Percentiles rank a stretch among this genome's conserved stretches.
These are phyloP conservation scores for Jamesozyma rosinii DNA, from an alignment of 805 yeast genomes.

Conservation along the genomic window DNA sequence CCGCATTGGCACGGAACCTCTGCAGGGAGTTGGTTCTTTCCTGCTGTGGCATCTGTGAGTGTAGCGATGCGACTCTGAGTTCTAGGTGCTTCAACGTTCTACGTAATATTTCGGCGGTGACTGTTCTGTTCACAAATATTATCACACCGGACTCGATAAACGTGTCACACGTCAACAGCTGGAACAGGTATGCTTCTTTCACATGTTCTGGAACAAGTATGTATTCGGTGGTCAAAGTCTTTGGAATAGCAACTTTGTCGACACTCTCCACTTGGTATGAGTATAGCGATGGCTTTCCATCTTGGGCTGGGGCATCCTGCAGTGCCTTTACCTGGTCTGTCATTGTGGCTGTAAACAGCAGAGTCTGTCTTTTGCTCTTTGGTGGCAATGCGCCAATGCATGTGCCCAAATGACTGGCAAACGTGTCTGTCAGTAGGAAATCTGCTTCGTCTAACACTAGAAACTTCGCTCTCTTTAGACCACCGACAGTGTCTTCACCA, in stretches of 20 bases:
- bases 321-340: slow-evolving; percentile 83
- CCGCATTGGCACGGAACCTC: slow-evolving; percentile 89
- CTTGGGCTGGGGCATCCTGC: slow-evolving; percentile 39
- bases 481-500: slow-evolving; percentile 58
- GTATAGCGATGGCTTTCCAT: slow-evolving; percentile 47
- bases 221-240: slow-evolving; percentile 55
- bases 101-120: slow-evolving; percentile 79
- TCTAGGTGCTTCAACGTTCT: slow-evolving; percentile 67
- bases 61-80: slow-evolving; percentile 78
- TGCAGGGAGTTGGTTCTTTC: slow-evolving; percentile 89
- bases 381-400: slow-evolving; percentile 69
- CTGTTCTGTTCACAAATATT: slow-evolving; percentile 84
- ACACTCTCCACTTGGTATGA: slow-evolving; percentile 23
- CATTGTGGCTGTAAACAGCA: slow-evolving; percentile 90
- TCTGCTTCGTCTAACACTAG: slow-evolving; percentile 95
- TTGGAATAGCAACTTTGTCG: slow-evolving; percentile 74
- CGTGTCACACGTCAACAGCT: slow-evolving; percentile 51
- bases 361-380: slow-evolving; percentile 69
- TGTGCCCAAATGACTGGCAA: slow-evolving; percentile 64
- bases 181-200: slow-evolving; percentile 78
- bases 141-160: slow-evolving; percentile 64
- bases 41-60: slow-evolving; percentile 87
- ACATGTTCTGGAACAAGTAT: slow-evolving; percentile 78
- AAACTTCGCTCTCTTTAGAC: slow-evolving; percentile 60
- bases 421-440: slow-evolving; percentile 73